Evolutionary conservation across 1,284 basidiomycete genomes (phyloP).

Genomic region (Heterobasidion annosum): DNA sequence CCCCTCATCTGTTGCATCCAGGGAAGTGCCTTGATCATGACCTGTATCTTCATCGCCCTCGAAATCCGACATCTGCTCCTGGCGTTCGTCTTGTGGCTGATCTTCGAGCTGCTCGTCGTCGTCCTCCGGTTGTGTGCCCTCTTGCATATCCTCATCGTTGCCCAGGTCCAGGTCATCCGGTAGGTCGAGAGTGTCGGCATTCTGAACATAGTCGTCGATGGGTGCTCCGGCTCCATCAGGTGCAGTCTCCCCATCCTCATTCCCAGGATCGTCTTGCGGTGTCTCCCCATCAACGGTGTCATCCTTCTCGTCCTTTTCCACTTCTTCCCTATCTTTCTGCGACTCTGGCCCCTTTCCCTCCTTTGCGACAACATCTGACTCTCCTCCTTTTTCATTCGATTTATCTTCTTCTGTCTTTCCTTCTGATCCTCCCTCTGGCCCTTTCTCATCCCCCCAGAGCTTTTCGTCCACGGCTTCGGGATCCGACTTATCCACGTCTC

Average conservation of each 20-base stretch:
- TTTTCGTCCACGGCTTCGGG: conserved; percentile 91
- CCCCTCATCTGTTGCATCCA: background rate
- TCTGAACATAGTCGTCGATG: conserved; percentile 10
- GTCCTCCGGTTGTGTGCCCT: background rate
- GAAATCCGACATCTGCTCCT: conserved; percentile 4
- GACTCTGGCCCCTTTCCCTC: conserved; percentile 45
- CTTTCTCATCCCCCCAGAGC: conserved; percentile 84
- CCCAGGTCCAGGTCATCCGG: conserved; percentile 10
- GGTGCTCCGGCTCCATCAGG: conserved; percentile 5
- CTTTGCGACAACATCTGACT: conserved; percentile 74
- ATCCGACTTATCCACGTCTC: conserved; percentile 81
- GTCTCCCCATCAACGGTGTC: background rate
- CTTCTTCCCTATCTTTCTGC: conserved; percentile 22
- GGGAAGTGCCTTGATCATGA: background rate
- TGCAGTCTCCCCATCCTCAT: conserved; percentile 14
- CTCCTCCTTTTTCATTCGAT: conserved; percentile 34
- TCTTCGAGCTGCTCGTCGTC: background rate
- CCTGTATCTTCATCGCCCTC: conserved; percentile 13
- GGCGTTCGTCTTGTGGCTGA: background rate
- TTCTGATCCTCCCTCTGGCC: conserved; percentile 39
- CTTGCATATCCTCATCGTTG: background rate
- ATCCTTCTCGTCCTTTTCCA: conserved; percentile 23
- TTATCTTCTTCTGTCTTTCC: conserved; percentile 48
- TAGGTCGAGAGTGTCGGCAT: conserved; percentile 10
- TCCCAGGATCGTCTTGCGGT: conserved; percentile 9